Evolutionary conservation across 2,329 filamentous ascomycete genomes (phyloP).

Genomic region (Aspergillus arachidicola): DNA sequence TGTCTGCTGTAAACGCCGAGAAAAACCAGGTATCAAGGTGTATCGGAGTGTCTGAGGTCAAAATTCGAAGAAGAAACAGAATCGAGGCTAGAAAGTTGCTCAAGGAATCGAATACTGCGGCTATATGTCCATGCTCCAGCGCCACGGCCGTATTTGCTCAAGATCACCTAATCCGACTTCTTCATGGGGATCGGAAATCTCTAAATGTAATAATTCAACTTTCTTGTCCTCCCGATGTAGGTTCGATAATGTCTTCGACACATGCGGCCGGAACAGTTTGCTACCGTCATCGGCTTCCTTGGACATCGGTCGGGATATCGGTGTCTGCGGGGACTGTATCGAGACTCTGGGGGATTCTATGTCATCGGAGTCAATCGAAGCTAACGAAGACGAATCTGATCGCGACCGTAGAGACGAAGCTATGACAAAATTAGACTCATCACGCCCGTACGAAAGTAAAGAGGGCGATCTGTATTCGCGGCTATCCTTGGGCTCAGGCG

Average conservation of each 20-base stretch:
- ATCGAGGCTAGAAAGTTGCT: not conserved
- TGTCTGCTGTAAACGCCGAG: constrained; percentile 17
- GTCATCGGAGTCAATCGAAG: constrained; percentile 28
- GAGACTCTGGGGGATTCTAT: constrained; percentile 29
- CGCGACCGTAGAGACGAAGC: constrained; percentile 27
- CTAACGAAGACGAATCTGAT: constrained; percentile 37
- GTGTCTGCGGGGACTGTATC: constrained; percentile 38
- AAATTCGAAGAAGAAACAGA: not conserved
- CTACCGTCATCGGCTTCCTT: constrained; percentile 37
- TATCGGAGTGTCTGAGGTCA: constrained; percentile 2
- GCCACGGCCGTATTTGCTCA: constrained; percentile 40
- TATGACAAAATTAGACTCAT: constrained; percentile 26
- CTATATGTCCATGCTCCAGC: constrained; percentile 50
- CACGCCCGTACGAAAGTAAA: constrained; percentile 20
- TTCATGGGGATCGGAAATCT: constrained; percentile 37
- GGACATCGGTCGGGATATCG: constrained; percentile 39
- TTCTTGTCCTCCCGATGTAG: constrained; percentile 36
- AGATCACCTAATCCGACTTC: constrained; percentile 36
- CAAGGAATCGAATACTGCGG: not conserved
- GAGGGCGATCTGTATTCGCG: constrained; percentile 17
- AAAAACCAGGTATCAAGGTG: constrained; percentile 5
- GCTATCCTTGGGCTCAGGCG: constrained; percentile 11
- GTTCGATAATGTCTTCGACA: constrained; percentile 38
- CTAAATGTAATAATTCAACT: constrained; percentile 38
- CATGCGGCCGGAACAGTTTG: constrained; percentile 32